Conservation (phyloP, 345 rosid species). For the Linum usitatissimum region DNA sequence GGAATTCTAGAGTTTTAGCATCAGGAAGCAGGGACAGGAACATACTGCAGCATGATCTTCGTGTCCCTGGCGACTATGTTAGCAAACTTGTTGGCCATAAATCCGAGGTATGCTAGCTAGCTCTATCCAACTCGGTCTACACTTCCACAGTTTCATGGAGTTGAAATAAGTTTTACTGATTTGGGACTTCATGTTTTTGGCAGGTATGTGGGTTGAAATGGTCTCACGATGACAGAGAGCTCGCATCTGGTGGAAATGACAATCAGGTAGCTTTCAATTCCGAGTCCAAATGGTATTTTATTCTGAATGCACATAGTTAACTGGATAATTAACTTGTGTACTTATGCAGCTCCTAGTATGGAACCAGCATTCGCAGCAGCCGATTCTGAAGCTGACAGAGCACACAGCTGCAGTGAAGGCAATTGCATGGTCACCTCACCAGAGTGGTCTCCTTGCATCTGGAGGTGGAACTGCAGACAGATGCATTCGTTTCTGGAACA, state of each 20-base stretch:
- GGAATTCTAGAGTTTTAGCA: conserved; percentile 78
- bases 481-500: conserved; percentile 94
- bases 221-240: conserved; percentile 96
- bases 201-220: conserved; percentile 90
- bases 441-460: conserved; percentile 84
- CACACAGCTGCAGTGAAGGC: conserved; percentile 99
- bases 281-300: background rate
- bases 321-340: background rate
- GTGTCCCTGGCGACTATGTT: conserved; percentile 56
- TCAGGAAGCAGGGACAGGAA: conserved; percentile 93
- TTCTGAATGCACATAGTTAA: background rate
- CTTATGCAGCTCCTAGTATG: conserved; percentile 67
- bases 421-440: conserved; percentile 97
- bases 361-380: conserved; percentile 92
- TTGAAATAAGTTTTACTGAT: background rate
- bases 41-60: conserved; percentile 93
- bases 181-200: conserved; percentile 1
- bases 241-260: conserved; percentile 97
- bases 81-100: conserved; percentile 87
- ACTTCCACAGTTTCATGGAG: background rate
- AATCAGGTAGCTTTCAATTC: conserved; percentile 50
- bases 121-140: background rate
- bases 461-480: conserved; percentile 99
- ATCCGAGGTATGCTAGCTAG: conserved; percentile 48
- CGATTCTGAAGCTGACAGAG: conserved; percentile 59